Conservation (phyloP, 371 early-diverging fungal genomes). For the Haplosporangium sp. region DNA sequence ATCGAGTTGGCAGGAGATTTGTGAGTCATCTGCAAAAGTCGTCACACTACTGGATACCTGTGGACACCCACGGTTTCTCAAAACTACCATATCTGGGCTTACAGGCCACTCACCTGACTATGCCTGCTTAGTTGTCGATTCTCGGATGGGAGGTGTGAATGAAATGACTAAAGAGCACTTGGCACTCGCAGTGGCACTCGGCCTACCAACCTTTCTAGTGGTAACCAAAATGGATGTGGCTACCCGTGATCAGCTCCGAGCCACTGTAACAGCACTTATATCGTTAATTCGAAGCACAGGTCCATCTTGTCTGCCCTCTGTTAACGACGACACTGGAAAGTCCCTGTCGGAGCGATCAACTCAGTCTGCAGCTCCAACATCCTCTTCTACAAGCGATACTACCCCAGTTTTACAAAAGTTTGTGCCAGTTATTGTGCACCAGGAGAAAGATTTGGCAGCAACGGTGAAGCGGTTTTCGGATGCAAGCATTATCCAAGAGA, state of each 20-base stretch:
- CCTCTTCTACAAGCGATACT: not conserved
- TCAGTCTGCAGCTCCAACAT: not conserved
- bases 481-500: slow-evolving; percentile 56
- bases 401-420: slow-evolving; percentile 58
- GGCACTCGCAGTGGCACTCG: slow-evolving; percentile 83
- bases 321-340: slow-evolving; percentile 16
- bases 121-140: slow-evolving; percentile 89
- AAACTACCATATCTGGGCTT: slow-evolving; percentile 92
- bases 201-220: slow-evolving; percentile 88
- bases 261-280: slow-evolving; percentile 49
- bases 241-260: slow-evolving; percentile 77
- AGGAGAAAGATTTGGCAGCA: slow-evolving; percentile 75
- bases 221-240: slow-evolving; percentile 93
- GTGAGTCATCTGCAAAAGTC: slow-evolving; percentile 80
- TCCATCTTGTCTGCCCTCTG: slow-evolving; percentile 29
- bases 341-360: not conserved
- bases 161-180: slow-evolving; percentile 95
- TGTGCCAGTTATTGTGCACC: slow-evolving; percentile 82
- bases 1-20: slow-evolving; percentile 87
- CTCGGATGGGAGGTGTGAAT: slow-evolving; percentile 81
- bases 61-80: slow-evolving; percentile 91
- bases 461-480: slow-evolving; percentile 73
- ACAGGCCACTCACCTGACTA: slow-evolving; percentile 91
- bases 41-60: slow-evolving; percentile 92
- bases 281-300: slow-evolving; percentile 26